Evolutionary conservation across 306 rosid genomes (phyloP).

Genomic region (Cucumis cinereus): DNA sequence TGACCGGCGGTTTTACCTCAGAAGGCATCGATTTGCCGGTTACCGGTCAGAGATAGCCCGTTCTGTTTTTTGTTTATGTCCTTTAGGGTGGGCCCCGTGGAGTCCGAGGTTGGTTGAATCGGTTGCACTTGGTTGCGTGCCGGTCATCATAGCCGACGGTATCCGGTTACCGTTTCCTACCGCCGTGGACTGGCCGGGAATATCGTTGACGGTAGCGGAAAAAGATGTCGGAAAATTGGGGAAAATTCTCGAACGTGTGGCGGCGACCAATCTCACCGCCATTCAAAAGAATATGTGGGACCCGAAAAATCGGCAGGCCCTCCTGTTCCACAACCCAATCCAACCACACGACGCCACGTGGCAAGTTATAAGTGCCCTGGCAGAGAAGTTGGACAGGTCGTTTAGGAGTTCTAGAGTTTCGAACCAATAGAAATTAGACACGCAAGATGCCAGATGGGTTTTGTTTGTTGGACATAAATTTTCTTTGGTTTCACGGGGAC

Average conservation of each 20-base stretch:
- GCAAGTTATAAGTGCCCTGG: constrained; percentile 36
- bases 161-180: constrained; percentile 55
- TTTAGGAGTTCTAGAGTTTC: constrained; percentile 23
- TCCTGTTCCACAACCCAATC: constrained; percentile 33
- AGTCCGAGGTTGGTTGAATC: constrained; percentile 89
- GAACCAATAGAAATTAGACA: constrained; percentile 23
- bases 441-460: background rate
- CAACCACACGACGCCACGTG: constrained; percentile 82
- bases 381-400: constrained; percentile 37
- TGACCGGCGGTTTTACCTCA: constrained; percentile 59
- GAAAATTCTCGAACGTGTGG: constrained; percentile 56
- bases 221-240: constrained; percentile 53
- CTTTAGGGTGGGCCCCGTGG: constrained; percentile 99
- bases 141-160: constrained; percentile 76
- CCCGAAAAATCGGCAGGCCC: constrained; percentile 42
- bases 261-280: constrained; percentile 46
- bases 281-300: constrained; percentile 61
- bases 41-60: constrained; percentile 78
- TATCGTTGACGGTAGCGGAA: constrained; percentile 72
- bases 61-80: constrained; percentile 74
- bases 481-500: background rate
- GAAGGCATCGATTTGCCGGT: constrained; percentile 59
- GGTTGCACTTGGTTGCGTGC: constrained; percentile 73
- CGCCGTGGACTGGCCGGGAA: constrained; percentile 61
- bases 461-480: background rate